These are phyloP conservation scores for Ustilago curta DNA, from an alignment of 1,284 basidiomycete genomes.

Conservation along the genomic window DNA sequence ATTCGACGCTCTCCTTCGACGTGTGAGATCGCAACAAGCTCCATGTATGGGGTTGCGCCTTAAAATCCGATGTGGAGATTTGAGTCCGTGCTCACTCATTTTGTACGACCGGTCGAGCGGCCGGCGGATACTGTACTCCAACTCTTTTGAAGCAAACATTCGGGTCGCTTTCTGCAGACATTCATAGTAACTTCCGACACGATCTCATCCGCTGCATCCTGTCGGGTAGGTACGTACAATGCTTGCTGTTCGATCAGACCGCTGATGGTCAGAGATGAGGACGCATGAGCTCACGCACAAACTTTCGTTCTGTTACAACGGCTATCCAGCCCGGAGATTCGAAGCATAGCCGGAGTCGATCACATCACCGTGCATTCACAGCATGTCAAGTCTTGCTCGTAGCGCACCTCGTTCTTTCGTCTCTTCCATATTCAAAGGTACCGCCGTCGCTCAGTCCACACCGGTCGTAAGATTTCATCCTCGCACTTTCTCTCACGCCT, in stretches of 20 bases:
- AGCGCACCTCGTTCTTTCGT: background rate
- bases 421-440: slow-evolving; percentile 1
- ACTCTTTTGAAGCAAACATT: background rate
- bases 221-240: background rate
- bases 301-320: slow-evolving; percentile 1
- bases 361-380: slow-evolving; percentile 13
- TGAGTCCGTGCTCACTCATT: slow-evolving; percentile 19
- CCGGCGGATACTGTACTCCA: too few species aligned
- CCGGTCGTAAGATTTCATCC: background rate
- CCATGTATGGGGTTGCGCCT: too few species aligned
- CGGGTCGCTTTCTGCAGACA: background rate
- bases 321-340: slow-evolving; percentile 41
- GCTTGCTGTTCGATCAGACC: background rate
- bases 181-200: background rate
- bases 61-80: too few species aligned
- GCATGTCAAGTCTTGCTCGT: slow-evolving; percentile 26
- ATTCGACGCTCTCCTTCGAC: too few species aligned
- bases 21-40: too few species aligned
- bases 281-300: background rate
- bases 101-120: slow-evolving; percentile 1
- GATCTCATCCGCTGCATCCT: background rate
- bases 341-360: slow-evolving; percentile 23
- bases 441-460: background rate
- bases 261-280: background rate
- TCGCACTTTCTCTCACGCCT: slow-evolving; percentile 12